phyloP scores from a whole-genome alignment of 2,329 filamentous ascomycete species.

The Tolypocladium endophyticum region DNA sequence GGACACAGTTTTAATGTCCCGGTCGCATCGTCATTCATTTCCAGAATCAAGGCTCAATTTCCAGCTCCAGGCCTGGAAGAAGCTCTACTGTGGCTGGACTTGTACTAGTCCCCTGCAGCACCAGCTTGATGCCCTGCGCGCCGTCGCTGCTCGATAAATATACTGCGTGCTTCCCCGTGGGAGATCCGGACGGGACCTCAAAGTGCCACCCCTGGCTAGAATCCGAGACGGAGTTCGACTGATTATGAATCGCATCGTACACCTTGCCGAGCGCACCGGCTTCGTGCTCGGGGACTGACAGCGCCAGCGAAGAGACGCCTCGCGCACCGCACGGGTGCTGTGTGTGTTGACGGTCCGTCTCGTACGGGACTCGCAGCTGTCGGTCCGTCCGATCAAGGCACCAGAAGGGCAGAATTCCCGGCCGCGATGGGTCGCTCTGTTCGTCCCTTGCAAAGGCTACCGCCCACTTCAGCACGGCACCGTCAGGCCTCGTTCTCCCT shows the following conservation, averaged over 20 bases:
- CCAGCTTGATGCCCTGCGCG: conserved; percentile 4
- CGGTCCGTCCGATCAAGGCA: conserved; percentile 53
- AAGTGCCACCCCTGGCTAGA: conserved; percentile 4
- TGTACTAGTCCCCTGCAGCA: conserved; percentile 3
- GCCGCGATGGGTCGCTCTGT: conserved; percentile 15
- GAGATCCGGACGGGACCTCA: conserved; percentile 3
- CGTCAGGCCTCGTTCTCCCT: conserved; percentile 44
- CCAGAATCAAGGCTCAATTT: conserved; percentile 4
- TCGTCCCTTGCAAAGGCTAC: conserved; percentile 32
- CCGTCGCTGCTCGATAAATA: background rate
- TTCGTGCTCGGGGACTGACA: conserved; percentile 20
- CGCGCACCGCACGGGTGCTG: conserved; percentile 39
- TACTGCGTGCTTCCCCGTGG: conserved; percentile 4
- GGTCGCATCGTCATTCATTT: background rate
- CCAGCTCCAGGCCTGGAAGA: conserved; percentile 7
- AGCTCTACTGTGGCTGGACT: conserved; percentile 9
- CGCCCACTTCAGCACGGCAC: conserved; percentile 47
- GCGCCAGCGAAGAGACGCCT: conserved; percentile 35
- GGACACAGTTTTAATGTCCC: background rate
- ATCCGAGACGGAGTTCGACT: background rate
- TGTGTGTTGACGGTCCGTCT: conserved; percentile 11
- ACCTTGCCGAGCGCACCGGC: conserved; percentile 8
- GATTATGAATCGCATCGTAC: conserved; percentile 17
- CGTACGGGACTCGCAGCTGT: conserved; percentile 40
- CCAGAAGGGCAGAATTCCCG: conserved; percentile 52